A percentile compares a stretch with the other conserved stretches of the same genome.
Conservation (phyloP, 2,329 filamentous ascomycete species). For the Exophiala xenobiotica region DNA sequence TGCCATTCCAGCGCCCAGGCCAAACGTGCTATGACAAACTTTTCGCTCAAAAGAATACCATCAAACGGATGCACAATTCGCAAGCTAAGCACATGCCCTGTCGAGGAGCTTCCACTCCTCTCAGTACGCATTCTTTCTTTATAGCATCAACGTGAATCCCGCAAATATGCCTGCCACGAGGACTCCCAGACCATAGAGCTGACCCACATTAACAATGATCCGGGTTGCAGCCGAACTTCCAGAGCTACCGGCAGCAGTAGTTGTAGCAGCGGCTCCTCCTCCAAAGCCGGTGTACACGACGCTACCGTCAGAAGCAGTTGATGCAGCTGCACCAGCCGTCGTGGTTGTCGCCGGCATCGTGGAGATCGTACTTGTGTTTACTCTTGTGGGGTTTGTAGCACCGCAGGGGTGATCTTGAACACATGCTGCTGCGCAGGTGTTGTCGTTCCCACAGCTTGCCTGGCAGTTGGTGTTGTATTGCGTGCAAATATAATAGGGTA, state of each 20-base stretch:
- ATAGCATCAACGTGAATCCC: slow-evolving; percentile 58
- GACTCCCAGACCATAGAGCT: slow-evolving; percentile 56
- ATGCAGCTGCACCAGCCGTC: slow-evolving; percentile 35
- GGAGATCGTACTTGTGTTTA: slow-evolving; percentile 52
- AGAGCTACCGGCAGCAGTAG: slow-evolving; percentile 23
- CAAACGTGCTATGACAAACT: slow-evolving; percentile 13
- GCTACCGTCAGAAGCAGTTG: slow-evolving; percentile 33
- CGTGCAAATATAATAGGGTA: slow-evolving; percentile 63
- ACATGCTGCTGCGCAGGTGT: slow-evolving; percentile 53
- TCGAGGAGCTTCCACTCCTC: too few relatives aligned
- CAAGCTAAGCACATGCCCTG: background rate
- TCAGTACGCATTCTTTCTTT: too few relatives aligned
- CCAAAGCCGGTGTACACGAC: slow-evolving; percentile 49
- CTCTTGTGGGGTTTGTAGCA: slow-evolving; percentile 56
- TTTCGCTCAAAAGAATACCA: slow-evolving; percentile 4
- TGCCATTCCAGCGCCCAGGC: slow-evolving; percentile 17
- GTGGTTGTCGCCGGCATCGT: slow-evolving; percentile 37
- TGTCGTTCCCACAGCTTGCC: slow-evolving; percentile 47
- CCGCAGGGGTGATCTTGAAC: slow-evolving; percentile 59
- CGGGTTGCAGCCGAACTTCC: slow-evolving; percentile 33
- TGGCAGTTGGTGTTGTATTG: slow-evolving; percentile 59
- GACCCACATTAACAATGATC: slow-evolving; percentile 52
- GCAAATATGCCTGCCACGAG: slow-evolving; percentile 57
- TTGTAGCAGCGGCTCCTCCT: slow-evolving; percentile 36
- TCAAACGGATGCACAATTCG: background rate